Conservation (phyloP, 768 basidiomycete genomes). For the Lyophyllum semitale region DNA sequence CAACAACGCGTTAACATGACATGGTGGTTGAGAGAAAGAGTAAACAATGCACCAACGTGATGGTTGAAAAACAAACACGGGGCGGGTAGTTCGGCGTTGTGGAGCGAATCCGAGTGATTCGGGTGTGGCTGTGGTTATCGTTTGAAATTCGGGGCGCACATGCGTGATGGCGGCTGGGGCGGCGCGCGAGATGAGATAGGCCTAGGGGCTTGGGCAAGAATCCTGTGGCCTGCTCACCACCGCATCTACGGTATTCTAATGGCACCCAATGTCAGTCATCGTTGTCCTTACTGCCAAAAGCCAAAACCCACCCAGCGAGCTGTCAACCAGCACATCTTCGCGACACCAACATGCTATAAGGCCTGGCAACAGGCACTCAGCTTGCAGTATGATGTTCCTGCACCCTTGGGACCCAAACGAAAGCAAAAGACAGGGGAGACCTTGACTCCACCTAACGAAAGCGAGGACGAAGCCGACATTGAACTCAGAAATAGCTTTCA, state of each 20-base stretch:
- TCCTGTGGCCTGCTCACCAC: too few relatives aligned
- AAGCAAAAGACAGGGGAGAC: neutral
- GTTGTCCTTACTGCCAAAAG: slow-evolving; percentile 3
- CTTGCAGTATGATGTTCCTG: neutral
- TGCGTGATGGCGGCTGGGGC: too few relatives aligned
- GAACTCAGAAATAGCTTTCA: neutral
- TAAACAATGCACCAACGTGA: too few relatives aligned
- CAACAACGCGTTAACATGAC: slow-evolving; percentile 2
- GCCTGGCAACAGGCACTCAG: slow-evolving; percentile 4
- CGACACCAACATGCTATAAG: neutral
- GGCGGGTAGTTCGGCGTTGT: too few relatives aligned
- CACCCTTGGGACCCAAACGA: neutral
- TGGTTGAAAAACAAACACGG: too few relatives aligned
- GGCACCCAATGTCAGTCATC: neutral
- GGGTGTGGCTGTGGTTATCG: too few relatives aligned
- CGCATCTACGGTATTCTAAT: too few relatives aligned
- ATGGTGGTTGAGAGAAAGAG: neutral
- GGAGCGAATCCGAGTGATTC: too few relatives aligned
- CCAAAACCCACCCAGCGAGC: neutral
- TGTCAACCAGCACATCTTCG: slow-evolving; percentile 4
- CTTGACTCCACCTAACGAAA: neutral
- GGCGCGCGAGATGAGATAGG: neutral
- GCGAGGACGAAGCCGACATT: neutral
- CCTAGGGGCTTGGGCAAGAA: neutral
- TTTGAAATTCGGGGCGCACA: too few relatives aligned